These are phyloP conservation scores for Penicillium verhagenii DNA, from an alignment of 495 filamentous ascomycete species.

Conservation along the genomic window DNA sequence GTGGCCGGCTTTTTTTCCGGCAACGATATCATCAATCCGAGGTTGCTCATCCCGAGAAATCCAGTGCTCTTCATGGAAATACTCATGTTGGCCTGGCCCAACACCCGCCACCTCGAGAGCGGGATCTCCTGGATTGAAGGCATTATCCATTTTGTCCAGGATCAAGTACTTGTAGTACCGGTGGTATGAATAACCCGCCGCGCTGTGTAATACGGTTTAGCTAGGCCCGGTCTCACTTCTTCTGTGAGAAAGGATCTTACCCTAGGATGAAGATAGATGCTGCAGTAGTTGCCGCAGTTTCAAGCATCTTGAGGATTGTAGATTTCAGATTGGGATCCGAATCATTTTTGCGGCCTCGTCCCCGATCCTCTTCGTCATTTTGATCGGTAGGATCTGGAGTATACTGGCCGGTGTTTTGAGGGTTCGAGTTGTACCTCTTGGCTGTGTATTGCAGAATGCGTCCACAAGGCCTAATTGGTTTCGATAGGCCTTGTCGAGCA, in stretches of 20 bases:
- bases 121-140: constrained; percentile 91
- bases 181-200: constrained; percentile 84
- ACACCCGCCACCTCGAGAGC: constrained; percentile 85
- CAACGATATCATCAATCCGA: constrained; percentile 74
- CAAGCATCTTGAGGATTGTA: constrained; percentile 75
- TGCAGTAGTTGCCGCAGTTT: constrained; percentile 80
- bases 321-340: constrained; percentile 36
- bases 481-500: constrained; percentile 20
- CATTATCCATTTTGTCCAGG: constrained; percentile 84
- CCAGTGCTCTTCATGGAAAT: constrained; percentile 70
- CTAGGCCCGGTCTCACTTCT: not conserved
- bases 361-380: constrained; percentile 31
- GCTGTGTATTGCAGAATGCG: constrained; percentile 7
- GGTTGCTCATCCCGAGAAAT: constrained; percentile 75
- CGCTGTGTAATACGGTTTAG: constrained; percentile 35
- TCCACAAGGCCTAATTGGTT: constrained; percentile 9
- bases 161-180: constrained; percentile 85
- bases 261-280: constrained; percentile 84
- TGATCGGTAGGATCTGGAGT: constrained; percentile 36
- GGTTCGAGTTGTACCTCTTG: constrained; percentile 28
- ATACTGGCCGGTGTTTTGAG: constrained; percentile 26
- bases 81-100: constrained; percentile 52
- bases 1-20: constrained; percentile 65
- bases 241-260: constrained; percentile 40
- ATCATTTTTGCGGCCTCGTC: constrained; percentile 22